Evolutionary conservation across 2,329 filamentous ascomycete species (phyloP).

Genomic region (Colletotrichum coccodes): DNA sequence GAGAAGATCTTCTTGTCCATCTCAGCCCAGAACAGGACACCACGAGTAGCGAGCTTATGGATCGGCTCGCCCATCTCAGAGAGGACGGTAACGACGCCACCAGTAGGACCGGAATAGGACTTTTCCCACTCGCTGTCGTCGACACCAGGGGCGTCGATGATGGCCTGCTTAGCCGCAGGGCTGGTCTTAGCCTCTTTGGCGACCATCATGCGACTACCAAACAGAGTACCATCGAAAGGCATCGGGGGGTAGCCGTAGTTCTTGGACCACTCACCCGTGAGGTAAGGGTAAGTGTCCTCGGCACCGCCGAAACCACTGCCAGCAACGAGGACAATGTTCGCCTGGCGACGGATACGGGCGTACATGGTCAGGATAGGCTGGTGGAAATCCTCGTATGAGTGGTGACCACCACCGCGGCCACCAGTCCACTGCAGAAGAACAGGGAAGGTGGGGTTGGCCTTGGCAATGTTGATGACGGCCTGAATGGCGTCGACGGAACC

Average conservation of each 20-base stretch:
- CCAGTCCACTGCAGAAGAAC: slow-evolving; percentile 95
- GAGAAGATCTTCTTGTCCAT: slow-evolving; percentile 99
- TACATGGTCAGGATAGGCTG: slow-evolving; percentile 93
- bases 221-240: slow-evolving; percentile 93
- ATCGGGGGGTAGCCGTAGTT: slow-evolving; percentile 89
- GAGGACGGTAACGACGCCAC: slow-evolving; percentile 94
- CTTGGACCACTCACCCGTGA: slow-evolving; percentile 89
- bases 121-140: slow-evolving; percentile 89
- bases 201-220: slow-evolving; percentile 94
- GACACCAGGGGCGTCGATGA: slow-evolving; percentile 85
- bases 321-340: slow-evolving; percentile 89
- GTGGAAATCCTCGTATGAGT: slow-evolving; percentile 96
- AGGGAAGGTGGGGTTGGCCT: slow-evolving; percentile 94
- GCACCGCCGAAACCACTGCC: slow-evolving; percentile 92
- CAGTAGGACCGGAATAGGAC: slow-evolving; percentile 90
- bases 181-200: slow-evolving; percentile 93
- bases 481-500: slow-evolving; percentile 91
- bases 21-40: slow-evolving; percentile 96
- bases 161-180: slow-evolving; percentile 87
- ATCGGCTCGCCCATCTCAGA: slow-evolving; percentile 99
- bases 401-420: slow-evolving; percentile 91
- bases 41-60: slow-evolving; percentile 96
- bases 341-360: slow-evolving; percentile 82
- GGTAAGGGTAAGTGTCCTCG: slow-evolving; percentile 91
- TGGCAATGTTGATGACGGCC: slow-evolving; percentile 90